These are phyloP conservation scores for Verbena officinalis DNA, from an alignment of 257 asterid species.

Conservation along the genomic window DNA sequence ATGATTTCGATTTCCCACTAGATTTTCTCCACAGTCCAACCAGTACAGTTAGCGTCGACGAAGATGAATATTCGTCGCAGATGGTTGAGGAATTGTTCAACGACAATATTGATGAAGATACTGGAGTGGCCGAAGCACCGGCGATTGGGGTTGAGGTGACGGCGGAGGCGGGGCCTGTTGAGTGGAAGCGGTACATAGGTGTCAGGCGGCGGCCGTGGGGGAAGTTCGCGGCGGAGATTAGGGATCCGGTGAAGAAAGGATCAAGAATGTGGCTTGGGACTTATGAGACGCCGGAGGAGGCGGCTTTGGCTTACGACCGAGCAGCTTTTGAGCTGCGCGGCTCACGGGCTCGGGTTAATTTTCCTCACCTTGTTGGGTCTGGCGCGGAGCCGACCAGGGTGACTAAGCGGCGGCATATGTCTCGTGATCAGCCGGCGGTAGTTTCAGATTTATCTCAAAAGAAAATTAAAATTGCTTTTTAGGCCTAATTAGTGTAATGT, in stretches of 20 bases:
- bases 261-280: conserved; percentile 53
- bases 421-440: too few species aligned
- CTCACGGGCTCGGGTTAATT: conserved; percentile 44
- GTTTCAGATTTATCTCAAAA: not conserved
- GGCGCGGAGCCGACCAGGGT: conserved; percentile 36
- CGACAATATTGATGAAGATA: too few species aligned
- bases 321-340: conserved; percentile 46
- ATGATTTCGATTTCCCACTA: conserved; percentile 23
- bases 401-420: conserved; percentile 19
- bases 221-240: conserved; percentile 53
- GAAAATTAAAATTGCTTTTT: not conserved
- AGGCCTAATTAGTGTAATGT: not conserved
- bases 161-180: not conserved
- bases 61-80: not conserved
- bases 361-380: conserved; percentile 48
- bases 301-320: conserved; percentile 52
- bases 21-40: not conserved
- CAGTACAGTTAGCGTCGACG: not conserved
- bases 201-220: conserved; percentile 60
- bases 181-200: conserved; percentile 46
- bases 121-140: too few species aligned
- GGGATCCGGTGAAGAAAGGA: conserved; percentile 41
- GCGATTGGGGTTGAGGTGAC: not conserved
- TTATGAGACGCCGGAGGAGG: conserved; percentile 51
- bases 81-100: not conserved